Percentiles rank a stretch among this genome's conserved stretches.
Conservation (phyloP, 805 yeast species). For the Ogataea allantospora region DNA sequence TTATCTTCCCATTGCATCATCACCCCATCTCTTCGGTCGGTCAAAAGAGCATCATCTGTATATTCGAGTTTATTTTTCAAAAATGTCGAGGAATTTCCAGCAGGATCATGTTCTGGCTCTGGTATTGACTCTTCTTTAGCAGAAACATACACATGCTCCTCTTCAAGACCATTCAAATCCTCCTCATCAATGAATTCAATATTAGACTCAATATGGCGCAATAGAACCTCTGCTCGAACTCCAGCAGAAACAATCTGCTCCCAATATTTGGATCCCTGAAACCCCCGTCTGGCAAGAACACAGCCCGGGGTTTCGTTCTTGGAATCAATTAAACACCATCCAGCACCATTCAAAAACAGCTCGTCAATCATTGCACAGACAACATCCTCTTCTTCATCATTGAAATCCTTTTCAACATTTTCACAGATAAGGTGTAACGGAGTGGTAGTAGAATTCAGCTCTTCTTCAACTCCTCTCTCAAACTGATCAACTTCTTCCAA, state of each 20-base stretch:
- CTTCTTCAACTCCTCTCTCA: conserved; percentile 41
- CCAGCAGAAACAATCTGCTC: conserved; percentile 75
- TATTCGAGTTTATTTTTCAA: conserved; percentile 67
- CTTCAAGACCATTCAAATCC: conserved; percentile 19
- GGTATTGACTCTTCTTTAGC: conserved; percentile 17
- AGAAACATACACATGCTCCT: conserved; percentile 12
- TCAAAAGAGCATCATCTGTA: conserved; percentile 64
- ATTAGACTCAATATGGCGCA: conserved; percentile 67
- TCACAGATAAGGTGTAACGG: conserved; percentile 72
- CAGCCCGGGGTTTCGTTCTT: conserved; percentile 84
- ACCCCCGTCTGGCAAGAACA: conserved; percentile 54
- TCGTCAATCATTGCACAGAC: conserved; percentile 56
- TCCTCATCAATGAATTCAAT: conserved; percentile 57
- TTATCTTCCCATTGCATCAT: conserved; percentile 97
- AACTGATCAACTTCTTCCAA: conserved; percentile 69
- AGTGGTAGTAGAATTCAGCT: conserved; percentile 57
- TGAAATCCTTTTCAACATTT: conserved; percentile 42
- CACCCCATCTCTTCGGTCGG: conserved; percentile 82
- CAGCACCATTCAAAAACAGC: conserved; percentile 83
- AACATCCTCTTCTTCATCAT: conserved; percentile 42
- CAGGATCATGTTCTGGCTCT: conserved; percentile 46
- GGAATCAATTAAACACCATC: conserved; percentile 80
- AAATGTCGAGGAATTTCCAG: conserved; percentile 62
- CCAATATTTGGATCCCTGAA: conserved; percentile 40
- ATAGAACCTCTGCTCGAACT: conserved; percentile 79